Evolutionary conservation across 768 basidiomycete species (phyloP), one percentile per base, ranked within the genome.

Genomic region (Leccinum broughii): DNA sequence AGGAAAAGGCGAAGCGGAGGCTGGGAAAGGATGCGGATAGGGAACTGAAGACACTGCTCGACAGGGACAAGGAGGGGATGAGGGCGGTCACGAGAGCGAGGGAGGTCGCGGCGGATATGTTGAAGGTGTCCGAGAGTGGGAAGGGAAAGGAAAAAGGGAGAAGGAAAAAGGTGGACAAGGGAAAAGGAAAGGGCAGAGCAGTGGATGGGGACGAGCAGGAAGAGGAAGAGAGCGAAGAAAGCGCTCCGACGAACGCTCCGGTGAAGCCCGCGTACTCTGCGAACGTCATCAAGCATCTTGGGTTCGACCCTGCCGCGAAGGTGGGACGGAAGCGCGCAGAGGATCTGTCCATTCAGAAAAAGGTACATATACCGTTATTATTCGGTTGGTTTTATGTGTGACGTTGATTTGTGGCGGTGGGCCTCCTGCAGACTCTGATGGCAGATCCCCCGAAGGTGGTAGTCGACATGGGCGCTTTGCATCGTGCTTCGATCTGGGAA

Each of bases 401-500:
- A 37, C 28, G 6, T 56, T 54, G 54, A 24, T 61, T 59, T 44
- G 17, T 44, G 28, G 86, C 90, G 1, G 85, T 89, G 9, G 78
- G 85, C 2, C 79, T 95, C 41, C 81, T 96, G 37, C 87, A 91
- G 67, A 86, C 85, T 4, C 75, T 97, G 52, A 88, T 89, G 81
- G 81, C 78, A 22, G 81, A 81, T 24, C 84, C 83, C 24, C 80
- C 84, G 17, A 78, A 85, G 62, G 83, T 93, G 28, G 75, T 98
- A 26, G 74, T 76, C 4, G 83, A 90, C 62, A 78, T 98, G 28
- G 96, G 95, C 3, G 74, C 83, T 50, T 77, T 98, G 6, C 94
- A 97, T 70, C 85, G 92, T 15, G 84, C 87, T 1, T 87, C 85
- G 61, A 83, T 93, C 6, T 93, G 92, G 90, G 93, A 96, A 75